A percentile compares a stretch with the other conserved stretches of the same genome.
These are phyloP conservation scores for Agaricus bisporus DNA, from an alignment of 768 basidiomycete genomes.

Conservation along the genomic window DNA sequence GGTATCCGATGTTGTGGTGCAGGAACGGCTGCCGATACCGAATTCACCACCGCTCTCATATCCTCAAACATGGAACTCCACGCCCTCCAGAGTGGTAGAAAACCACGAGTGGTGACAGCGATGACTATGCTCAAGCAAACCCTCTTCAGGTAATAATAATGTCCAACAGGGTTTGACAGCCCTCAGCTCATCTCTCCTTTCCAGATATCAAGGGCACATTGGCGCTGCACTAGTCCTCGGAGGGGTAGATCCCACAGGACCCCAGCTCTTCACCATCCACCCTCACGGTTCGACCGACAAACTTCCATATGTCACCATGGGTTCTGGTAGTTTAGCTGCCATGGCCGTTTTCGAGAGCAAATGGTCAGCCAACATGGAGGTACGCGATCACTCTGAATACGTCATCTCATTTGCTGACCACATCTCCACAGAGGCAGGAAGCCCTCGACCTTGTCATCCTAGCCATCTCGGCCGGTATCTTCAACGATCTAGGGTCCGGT, in stretches of 20 bases:
- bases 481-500: constrained; percentile 98
- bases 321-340: constrained; percentile 90
- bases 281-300: constrained; percentile 99
- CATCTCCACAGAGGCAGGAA: constrained; percentile 53
- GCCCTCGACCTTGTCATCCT: constrained; percentile 79
- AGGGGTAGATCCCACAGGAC: constrained; percentile 90
- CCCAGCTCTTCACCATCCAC: constrained; percentile 92
- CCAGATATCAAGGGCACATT: constrained; percentile 86
- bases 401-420: neutral
- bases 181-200: neutral
- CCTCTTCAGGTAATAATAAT: constrained; percentile 66
- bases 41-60: constrained; percentile 91
- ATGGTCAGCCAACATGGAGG: constrained; percentile 81
- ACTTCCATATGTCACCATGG: constrained; percentile 98
- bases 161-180: neutral
- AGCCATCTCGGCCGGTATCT: constrained; percentile 93
- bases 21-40: constrained; percentile 98
- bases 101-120: constrained; percentile 91
- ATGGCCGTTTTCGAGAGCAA: constrained; percentile 95
- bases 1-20: constrained; percentile 97
- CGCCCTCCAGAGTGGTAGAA: constrained; percentile 81
- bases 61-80: constrained; percentile 96
- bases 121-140: constrained; percentile 99
- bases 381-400: constrained; percentile 25
- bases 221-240: constrained; percentile 96